phyloP scores from a whole-genome alignment of 2,329 filamentous ascomycete species.

The Aspergillus vadensis region DNA sequence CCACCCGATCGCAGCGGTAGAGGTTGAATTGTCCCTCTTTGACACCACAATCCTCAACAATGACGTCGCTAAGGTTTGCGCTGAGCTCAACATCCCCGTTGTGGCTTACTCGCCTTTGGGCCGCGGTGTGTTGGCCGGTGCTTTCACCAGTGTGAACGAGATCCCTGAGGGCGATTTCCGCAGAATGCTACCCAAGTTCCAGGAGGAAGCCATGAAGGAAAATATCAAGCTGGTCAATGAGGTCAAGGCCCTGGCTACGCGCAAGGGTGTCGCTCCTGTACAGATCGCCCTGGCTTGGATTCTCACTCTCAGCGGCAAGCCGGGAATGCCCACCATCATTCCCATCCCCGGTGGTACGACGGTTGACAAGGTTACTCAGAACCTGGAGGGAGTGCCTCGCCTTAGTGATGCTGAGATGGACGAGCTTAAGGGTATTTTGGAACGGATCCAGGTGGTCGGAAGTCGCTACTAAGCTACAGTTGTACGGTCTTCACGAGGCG shows the following conservation, averaged over 20 bases:
- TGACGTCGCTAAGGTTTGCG: conserved; percentile 58
- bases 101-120: conserved; percentile 63
- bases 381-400: conserved; percentile 31
- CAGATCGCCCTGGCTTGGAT: conserved; percentile 57
- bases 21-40: conserved; percentile 63
- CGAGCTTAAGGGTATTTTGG: conserved; percentile 55
- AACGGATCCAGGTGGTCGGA: conserved; percentile 45
- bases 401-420: conserved; percentile 45
- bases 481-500: too few species aligned
- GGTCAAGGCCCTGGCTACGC: conserved; percentile 47
- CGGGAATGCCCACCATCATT: conserved; percentile 48
- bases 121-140: conserved; percentile 57
- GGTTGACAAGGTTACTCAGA: conserved; percentile 39
- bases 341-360: conserved; percentile 43
- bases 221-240: conserved; percentile 54
- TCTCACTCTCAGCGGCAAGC: conserved; percentile 42
- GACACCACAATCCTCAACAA: conserved; percentile 60
- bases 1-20: conserved; percentile 59
- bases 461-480: conserved; percentile 25
- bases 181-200: conserved; percentile 50
- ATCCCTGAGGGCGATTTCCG: conserved; percentile 53
- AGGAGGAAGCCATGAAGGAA: conserved; percentile 52
- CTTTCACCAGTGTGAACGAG: conserved; percentile 50
- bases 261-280: conserved; percentile 47
- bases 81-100: conserved; percentile 59